Conservation (phyloP, 1,284 basidiomycete genomes). For the Ganoderma sp. region DNA sequence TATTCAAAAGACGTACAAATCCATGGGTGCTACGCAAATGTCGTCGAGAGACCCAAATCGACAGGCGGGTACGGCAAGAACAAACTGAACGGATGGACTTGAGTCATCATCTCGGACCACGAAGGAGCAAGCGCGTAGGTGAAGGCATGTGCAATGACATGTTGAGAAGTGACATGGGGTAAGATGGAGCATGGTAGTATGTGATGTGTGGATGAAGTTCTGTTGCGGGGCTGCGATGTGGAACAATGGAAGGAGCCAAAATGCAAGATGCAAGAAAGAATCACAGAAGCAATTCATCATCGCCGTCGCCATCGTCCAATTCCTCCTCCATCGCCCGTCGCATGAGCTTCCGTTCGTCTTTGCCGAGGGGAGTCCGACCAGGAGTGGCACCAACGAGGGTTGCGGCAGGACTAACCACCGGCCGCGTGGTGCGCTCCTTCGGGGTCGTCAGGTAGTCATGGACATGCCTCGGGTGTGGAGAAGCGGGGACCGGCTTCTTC, state of each 20-base stretch:
- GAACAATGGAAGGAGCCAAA: constrained; percentile 6
- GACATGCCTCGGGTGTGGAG: constrained; percentile 31
- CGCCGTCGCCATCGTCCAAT: constrained; percentile 28
- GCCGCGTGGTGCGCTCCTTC: constrained; percentile 14
- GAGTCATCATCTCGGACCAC: constrained; percentile 1
- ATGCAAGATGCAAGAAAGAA: not conserved
- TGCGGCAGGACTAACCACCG: constrained; percentile 14
- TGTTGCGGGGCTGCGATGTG: not conserved
- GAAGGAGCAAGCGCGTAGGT: not conserved
- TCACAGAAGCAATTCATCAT: constrained; percentile 23
- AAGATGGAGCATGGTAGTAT: constrained; percentile 11
- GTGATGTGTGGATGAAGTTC: not conserved
- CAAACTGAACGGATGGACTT: constrained; percentile 1
- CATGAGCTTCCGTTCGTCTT: constrained; percentile 30
- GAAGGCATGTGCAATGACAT: not conserved
- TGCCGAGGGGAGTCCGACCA: constrained; percentile 26
- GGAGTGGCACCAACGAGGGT: constrained; percentile 23
- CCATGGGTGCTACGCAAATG: constrained; percentile 16
- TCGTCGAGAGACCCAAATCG: constrained; percentile 11
- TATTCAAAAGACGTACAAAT: constrained; percentile 24
- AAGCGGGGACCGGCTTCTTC: constrained; percentile 22
- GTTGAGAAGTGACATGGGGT: constrained; percentile 2
- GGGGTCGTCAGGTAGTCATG: constrained; percentile 28
- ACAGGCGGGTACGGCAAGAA: constrained; percentile 1
- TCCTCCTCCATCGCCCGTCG: constrained; percentile 31